phyloP scores from a whole-genome alignment of 495 filamentous ascomycete genomes.

The Neurospora sp. region DNA sequence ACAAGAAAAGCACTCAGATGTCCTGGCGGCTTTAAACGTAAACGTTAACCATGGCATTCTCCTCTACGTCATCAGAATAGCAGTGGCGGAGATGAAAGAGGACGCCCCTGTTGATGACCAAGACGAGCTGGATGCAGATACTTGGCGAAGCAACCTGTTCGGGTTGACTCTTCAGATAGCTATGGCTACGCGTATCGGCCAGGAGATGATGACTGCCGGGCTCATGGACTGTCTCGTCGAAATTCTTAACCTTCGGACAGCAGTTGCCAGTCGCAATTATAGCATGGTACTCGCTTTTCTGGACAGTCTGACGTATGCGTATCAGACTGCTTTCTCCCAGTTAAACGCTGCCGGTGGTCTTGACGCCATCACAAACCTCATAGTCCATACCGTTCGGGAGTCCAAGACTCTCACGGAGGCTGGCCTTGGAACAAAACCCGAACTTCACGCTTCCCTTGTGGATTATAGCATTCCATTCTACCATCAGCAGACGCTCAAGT shows the following conservation, averaged over 20 bases:
- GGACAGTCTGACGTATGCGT: constrained; percentile 72
- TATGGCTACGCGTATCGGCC: constrained; percentile 56
- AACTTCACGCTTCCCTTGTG: constrained; percentile 68
- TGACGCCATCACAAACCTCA: constrained; percentile 75
- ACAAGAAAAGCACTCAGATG: constrained; percentile 64
- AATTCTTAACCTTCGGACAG: constrained; percentile 72
- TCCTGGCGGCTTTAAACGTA: constrained; percentile 76
- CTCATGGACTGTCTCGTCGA: constrained; percentile 84
- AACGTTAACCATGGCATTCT: constrained; percentile 94
- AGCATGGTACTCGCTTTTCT: constrained; percentile 75
- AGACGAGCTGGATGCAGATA: constrained; percentile 55
- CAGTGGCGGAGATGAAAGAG: constrained; percentile 65
- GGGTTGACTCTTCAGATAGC: constrained; percentile 68
- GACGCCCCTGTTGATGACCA: constrained; percentile 44
- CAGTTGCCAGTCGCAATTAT: constrained; percentile 70
- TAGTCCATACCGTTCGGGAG: constrained; percentile 65
- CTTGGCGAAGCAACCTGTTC: constrained; percentile 86
- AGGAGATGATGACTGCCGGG: constrained; percentile 74
- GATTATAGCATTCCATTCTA: constrained; percentile 91
- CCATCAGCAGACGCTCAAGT: constrained; percentile 84
- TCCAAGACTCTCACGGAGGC: constrained; percentile 52
- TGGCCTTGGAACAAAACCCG: constrained; percentile 64
- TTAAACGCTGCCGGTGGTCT: constrained; percentile 72
- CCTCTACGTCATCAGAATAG: constrained; percentile 86
- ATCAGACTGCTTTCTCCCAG: constrained; percentile 68